Evolutionary conservation across 495 filamentous ascomycete genomes (phyloP), one percentile per base, ranked within the genome.

Genomic region (Sphaerosporella brunnea): DNA sequence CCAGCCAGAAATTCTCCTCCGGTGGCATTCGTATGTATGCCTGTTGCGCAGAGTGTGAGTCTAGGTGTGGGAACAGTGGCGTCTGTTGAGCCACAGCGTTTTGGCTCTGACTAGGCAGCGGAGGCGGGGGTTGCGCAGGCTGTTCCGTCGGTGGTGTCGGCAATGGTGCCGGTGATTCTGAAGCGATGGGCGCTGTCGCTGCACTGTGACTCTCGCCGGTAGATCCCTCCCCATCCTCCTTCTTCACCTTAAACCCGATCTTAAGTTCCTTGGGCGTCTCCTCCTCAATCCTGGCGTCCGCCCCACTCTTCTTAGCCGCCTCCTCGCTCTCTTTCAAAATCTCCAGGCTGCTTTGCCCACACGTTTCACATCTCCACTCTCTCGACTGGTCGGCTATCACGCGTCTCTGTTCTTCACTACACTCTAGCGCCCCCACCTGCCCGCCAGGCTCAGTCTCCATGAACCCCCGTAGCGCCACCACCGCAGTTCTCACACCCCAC

Each of bases 351-450:
- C 64, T 70, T 18, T 67, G 71, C 16, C 66, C 72, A 58, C 85
- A 92, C 11, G 64, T 69, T 0, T 65, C 60, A 66, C 83, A 92
- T 49, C 63, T 67, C 75, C 72, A 94, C 9, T 26, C 61, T 11
- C 56, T 50, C 51, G 74, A 80, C 60, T 74, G 69, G 25, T 51
- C 64, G 11, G 88, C 88, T 55, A 83, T 71, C 48, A 73, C 65
- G 53, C 69, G 67, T 49, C 86, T 64, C 46, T 78, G 72, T 8
- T 64, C 68, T 4, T 76, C 72, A 37, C 55, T 69, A 15, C 78
- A 78, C 50, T 94, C 85, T 61, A 95, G 65, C 2, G 90, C 90
- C 2, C 90, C 90, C 0, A 97, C 66, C 69, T 97, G 90, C 0
- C 90, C 80, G 45, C 67, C 69, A 1, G 74, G 70, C 47, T 80